Evolutionary conservation across 2,329 filamentous ascomycete species (phyloP).

Genomic region (Chaetomium sp.): DNA sequence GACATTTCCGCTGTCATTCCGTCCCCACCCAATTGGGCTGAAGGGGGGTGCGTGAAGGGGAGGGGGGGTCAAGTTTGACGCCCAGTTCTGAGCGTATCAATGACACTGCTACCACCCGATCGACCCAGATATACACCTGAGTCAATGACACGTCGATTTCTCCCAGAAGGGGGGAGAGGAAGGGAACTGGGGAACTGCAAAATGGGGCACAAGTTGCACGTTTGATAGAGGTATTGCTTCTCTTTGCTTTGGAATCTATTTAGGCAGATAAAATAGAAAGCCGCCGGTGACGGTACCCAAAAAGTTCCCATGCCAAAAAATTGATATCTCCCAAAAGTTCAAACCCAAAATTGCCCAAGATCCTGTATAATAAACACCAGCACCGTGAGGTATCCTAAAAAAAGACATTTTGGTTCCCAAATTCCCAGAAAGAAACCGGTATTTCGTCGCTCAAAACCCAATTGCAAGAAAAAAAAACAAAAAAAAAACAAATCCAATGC

Average conservation of each 20-base stretch:
- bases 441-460: neutral
- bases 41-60: too few species aligned
- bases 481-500: neutral
- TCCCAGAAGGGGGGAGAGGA: too few species aligned
- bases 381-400: slow-evolving; percentile 6
- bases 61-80: too few species aligned
- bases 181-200: too few species aligned
- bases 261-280: neutral
- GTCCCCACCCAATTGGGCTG: too few species aligned
- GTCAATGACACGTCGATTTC: too few species aligned
- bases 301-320: neutral
- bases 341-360: neutral
- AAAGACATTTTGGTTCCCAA: neutral
- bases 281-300: too few species aligned
- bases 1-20: too few species aligned
- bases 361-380: slow-evolving; percentile 8
- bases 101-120: too few species aligned
- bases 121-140: too few species aligned
- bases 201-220: too few species aligned
- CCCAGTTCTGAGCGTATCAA: too few species aligned
- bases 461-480: neutral
- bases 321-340: neutral
- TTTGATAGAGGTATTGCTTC: neutral
- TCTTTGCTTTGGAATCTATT: slow-evolving; percentile 1
- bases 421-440: neutral